Evolutionary conservation across 345 rosid genomes (phyloP).

Genomic region (Lepidium didymum): DNA sequence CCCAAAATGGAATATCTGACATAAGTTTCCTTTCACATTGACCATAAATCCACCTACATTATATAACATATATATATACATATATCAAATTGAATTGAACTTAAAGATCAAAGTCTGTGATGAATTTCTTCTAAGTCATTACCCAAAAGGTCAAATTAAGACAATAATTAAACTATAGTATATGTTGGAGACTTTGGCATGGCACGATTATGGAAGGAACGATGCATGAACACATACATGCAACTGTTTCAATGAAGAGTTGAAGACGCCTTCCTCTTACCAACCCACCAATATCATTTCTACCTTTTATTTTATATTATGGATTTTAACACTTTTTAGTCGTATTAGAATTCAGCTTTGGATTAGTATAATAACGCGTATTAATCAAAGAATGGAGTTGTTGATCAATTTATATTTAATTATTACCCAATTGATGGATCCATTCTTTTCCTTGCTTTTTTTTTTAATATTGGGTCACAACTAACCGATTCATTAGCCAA

Average conservation of each 20-base stretch:
- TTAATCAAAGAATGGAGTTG: not conserved
- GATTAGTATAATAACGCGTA: not conserved
- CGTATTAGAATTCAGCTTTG: not conserved
- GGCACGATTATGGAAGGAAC: not conserved
- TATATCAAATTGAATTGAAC: not conserved
- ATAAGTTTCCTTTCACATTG: slow-evolving; percentile 10
- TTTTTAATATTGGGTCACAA: too few relatives aligned
- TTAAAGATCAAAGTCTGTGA: not conserved
- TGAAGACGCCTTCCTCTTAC: slow-evolving; percentile 1
- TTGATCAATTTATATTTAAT: not conserved
- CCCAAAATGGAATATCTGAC: slow-evolving; percentile 15
- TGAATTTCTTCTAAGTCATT: not conserved
- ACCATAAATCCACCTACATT: slow-evolving; percentile 7
- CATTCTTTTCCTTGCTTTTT: too few relatives aligned
- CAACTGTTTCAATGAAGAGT: slow-evolving; percentile 4
- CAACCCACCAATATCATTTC: slow-evolving; percentile 6
- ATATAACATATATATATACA: not conserved
- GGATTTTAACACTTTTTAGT: not conserved
- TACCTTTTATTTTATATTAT: not conserved
- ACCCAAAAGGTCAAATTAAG: not conserved
- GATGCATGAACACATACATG: slow-evolving; percentile 15
- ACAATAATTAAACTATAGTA: not conserved
- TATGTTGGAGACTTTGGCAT: not conserved
- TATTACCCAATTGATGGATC: not conserved
- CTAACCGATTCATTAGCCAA: too few relatives aligned